A percentile compares a stretch with the other conserved stretches of the same genome.
Conservation (phyloP, 2,329 filamentous ascomycete species). For the Trichoderma koningiopsis region DNA sequence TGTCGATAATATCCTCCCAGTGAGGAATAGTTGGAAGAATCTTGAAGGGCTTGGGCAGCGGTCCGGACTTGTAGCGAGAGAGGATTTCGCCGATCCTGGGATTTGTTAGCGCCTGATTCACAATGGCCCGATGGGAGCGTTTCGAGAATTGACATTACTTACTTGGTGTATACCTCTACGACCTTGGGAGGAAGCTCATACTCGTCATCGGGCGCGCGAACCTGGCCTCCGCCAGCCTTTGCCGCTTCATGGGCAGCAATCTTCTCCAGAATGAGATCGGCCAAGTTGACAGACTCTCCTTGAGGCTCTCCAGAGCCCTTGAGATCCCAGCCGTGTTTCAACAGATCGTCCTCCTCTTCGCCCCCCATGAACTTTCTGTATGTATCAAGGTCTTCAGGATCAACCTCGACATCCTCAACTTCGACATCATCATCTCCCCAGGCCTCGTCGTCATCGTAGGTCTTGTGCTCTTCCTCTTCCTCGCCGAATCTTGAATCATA, state of each 20-base stretch:
- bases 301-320: conserved; percentile 51
- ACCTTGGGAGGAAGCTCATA: conserved; percentile 89
- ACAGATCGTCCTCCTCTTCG: conserved; percentile 71
- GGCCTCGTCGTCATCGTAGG: conserved; percentile 60
- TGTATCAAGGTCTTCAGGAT: conserved; percentile 83
- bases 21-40: conserved; percentile 87
- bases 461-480: conserved; percentile 47
- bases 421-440: conserved; percentile 80
- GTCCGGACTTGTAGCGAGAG: conserved; percentile 92
- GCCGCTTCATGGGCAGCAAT: conserved; percentile 88
- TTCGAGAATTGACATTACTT: conserved; percentile 33
- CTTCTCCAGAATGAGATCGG: conserved; percentile 90
- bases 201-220: conserved; percentile 71
- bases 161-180: conserved; percentile 91
- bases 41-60: conserved; percentile 96
- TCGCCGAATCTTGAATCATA: conserved; percentile 75
- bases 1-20: conserved; percentile 84
- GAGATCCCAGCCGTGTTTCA: conserved; percentile 64
- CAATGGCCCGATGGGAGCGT: background rate
- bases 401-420: conserved; percentile 75
- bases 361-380: conserved; percentile 88
- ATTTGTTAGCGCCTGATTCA: conserved; percentile 26
- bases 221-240: conserved; percentile 45
- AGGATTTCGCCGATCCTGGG: conserved; percentile 79
- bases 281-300: conserved; percentile 71